phyloP scores from a whole-genome alignment of 768 basidiomycete species.

The Podaxis mareebaensis region DNA sequence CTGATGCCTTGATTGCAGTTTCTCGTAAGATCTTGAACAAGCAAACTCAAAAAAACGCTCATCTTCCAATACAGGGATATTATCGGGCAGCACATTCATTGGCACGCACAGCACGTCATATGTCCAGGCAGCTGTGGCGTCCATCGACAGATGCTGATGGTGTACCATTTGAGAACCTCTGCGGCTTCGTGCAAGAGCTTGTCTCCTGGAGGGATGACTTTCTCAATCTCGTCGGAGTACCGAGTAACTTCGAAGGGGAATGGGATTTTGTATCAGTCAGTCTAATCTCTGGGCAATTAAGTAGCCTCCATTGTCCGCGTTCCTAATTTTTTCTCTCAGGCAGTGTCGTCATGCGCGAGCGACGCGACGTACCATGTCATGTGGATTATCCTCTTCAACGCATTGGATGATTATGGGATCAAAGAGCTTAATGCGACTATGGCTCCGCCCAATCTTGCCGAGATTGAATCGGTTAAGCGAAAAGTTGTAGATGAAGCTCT shows the following conservation, averaged over 20 bases:
- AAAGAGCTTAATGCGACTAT: slow-evolving; percentile 59
- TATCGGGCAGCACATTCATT: slow-evolving; percentile 81
- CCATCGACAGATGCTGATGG: slow-evolving; percentile 78
- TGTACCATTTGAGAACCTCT: slow-evolving; percentile 67
- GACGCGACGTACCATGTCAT: slow-evolving; percentile 91
- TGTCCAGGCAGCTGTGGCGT: slow-evolving; percentile 80
- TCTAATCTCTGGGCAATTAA: slow-evolving; percentile 16
- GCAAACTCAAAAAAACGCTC: slow-evolving; percentile 11
- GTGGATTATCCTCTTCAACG: slow-evolving; percentile 84
- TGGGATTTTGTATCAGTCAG: slow-evolving; percentile 86
- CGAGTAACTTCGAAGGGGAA: slow-evolving; percentile 76
- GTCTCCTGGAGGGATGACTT: slow-evolving; percentile 76
- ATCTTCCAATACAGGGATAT: slow-evolving; percentile 60
- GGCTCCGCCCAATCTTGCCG: slow-evolving; percentile 37
- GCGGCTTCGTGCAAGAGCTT: slow-evolving; percentile 55
- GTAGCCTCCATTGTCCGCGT: background rate
- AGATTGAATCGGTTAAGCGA: slow-evolving; percentile 64
- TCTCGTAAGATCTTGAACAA: slow-evolving; percentile 50
- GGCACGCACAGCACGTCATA: slow-evolving; percentile 80
- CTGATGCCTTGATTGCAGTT: slow-evolving; percentile 44
- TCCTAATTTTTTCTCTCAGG: slow-evolving; percentile 29
- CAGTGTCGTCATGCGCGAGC: slow-evolving; percentile 66
- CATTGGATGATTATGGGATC: slow-evolving; percentile 83
- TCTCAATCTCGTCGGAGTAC: slow-evolving; percentile 80
- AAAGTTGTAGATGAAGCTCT: slow-evolving; percentile 81